Evolutionary conservation across 352 stramenopile genomes (phyloP).

Genomic region (Pythium oligandrum): DNA sequence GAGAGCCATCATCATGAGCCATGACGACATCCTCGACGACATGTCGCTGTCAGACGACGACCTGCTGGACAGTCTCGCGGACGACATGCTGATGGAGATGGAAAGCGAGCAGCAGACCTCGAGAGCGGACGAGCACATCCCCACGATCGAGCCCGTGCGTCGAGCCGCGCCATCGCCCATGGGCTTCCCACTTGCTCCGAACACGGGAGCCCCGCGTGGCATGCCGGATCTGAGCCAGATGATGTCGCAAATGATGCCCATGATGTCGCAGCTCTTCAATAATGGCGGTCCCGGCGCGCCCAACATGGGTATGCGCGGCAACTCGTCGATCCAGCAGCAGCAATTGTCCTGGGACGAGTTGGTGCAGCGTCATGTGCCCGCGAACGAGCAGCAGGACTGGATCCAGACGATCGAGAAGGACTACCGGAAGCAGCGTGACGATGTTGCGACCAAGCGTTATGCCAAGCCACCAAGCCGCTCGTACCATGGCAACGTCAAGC

Average conservation of each 20-base stretch:
- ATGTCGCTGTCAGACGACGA: conserved; percentile 87
- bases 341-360: conserved; percentile 64
- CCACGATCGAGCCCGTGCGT: conserved; percentile 21
- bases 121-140: conserved; percentile 12
- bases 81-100: conserved; percentile 81
- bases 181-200: conserved; percentile 19
- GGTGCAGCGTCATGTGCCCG: conserved; percentile 51
- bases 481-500: conserved; percentile 41
- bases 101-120: conserved; percentile 17
- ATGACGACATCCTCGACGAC: conserved; percentile 71
- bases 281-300: conserved; percentile 13
- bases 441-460: conserved; percentile 24
- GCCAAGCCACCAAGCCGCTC: conserved; percentile 49
- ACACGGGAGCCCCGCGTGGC: conserved; percentile 1
- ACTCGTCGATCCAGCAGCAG: conserved; percentile 27
- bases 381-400: conserved; percentile 55
- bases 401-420: conserved; percentile 60
- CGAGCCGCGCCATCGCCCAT: conserved; percentile 11
- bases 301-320: conserved; percentile 15
- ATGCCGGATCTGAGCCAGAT: conserved; percentile 76
- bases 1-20: conserved; percentile 30
- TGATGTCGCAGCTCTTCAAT: conserved; percentile 83
- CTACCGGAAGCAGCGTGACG: conserved; percentile 31
- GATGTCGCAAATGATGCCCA: conserved; percentile 87
- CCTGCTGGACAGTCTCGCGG: conserved; percentile 70